Percentiles rank a stretch among this genome's conserved stretches.
Conservation (phyloP, 192 early-diverging fungal genomes). For the Helicostylum pulchrum region DNA sequence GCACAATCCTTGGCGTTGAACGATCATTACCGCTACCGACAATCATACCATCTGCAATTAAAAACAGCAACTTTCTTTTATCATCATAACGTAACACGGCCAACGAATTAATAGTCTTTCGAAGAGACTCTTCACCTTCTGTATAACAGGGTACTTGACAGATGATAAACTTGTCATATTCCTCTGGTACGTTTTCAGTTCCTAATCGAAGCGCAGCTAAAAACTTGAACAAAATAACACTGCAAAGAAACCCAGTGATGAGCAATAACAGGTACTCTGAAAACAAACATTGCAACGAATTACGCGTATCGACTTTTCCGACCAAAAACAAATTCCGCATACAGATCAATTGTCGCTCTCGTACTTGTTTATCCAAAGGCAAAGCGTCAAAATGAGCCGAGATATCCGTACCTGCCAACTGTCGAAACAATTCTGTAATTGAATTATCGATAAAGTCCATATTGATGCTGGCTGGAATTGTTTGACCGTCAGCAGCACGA, state of each 20-base stretch:
- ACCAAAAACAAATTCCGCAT: slow-evolving; percentile 81
- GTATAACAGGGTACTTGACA: slow-evolving; percentile 83
- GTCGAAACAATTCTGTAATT: slow-evolving; percentile 61
- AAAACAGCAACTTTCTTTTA: slow-evolving; percentile 74
- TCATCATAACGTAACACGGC: slow-evolving; percentile 75
- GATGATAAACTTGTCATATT: slow-evolving; percentile 76
- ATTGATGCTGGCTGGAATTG: slow-evolving; percentile 39
- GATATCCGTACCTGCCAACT: slow-evolving; percentile 62
- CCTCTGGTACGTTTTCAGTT: slow-evolving; percentile 30
- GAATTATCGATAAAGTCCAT: slow-evolving; percentile 57
- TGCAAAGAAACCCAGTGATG: slow-evolving; percentile 77
- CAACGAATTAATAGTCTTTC: slow-evolving; percentile 72
- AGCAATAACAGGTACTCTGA: slow-evolving; percentile 84
- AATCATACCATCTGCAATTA: slow-evolving; percentile 81
- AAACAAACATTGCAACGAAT: slow-evolving; percentile 72
- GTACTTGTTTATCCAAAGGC: slow-evolving; percentile 43
- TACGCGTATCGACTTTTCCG: slow-evolving; percentile 85
- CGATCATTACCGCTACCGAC: slow-evolving; percentile 80
- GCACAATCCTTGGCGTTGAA: slow-evolving; percentile 77
- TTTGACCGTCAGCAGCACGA: slow-evolving; percentile 40
- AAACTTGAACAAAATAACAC: slow-evolving; percentile 91
- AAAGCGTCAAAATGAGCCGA: slow-evolving; percentile 58
- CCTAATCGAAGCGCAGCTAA: slow-evolving; percentile 91
- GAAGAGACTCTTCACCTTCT: slow-evolving; percentile 74
- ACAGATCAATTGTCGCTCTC: slow-evolving; percentile 64